Base-by-base conservation (phyloP, 164 flowering plant species). In the Vitis labrusca region DNA sequence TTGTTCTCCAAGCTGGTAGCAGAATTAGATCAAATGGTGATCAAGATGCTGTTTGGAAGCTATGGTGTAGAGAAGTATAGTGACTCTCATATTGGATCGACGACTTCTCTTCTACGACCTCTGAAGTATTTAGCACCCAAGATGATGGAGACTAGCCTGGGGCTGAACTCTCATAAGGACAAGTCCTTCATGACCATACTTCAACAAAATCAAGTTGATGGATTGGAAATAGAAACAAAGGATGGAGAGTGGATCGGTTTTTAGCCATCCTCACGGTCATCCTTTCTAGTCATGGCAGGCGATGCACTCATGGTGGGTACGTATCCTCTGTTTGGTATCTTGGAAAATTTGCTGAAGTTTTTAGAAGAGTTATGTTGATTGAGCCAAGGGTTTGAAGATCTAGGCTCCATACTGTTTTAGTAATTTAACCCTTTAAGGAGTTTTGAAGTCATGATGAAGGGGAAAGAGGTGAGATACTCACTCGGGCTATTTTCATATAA, bases 31-130 rank as follows among this genome's bases (percentile, higher is more conserved):
- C n/a, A 70, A 59, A 58, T 69, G 55, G 81, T 82, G 61, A 66
- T 65, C 14, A 70, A 67, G 48, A 82, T 84, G 84, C 44, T 82
- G 30, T 82, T 78, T 60, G 82, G 76, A 14, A 78, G 77, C 66
- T 81, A 78, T 66, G 84, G 76, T 0, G 72, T 76, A 4, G 77
- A 74, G 59, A 73, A 64, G 62, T 59, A 74, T 63, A 67, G n/a
- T 50, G 78, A 79, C 0, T 61, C 76, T 9, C 73, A 78, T 51
- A 15, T 66, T 1, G 65, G 66, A 5, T 59, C 67, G 2, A 59
- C 50, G 8, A 68, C 15, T 37, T 75, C 78, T 32, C 79, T 76
- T 7, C 71, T 79, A 13, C 69, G 79, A n/a, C 51, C 65, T 37
- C 30, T 73, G 72, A 84, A 67, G 12, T 84, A 79, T 50, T 62